Conservation (phyloP, 2,329 filamentous ascomycete species). For the Fusarium mundagurra region DNA sequence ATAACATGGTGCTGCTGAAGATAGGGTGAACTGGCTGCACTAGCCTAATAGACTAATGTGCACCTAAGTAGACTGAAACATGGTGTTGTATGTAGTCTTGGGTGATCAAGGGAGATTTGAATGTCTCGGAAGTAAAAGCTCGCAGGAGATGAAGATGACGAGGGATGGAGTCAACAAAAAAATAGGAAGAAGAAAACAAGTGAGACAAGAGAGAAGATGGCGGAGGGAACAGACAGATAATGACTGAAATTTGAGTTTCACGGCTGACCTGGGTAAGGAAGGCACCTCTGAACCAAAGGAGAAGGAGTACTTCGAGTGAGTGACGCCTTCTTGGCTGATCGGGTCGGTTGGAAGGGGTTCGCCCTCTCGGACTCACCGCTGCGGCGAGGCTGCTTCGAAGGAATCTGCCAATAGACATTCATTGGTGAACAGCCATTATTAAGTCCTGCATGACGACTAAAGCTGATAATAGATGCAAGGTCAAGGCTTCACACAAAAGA, state of each 20-base stretch:
- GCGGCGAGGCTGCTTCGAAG: neutral
- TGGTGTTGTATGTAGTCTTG: neutral
- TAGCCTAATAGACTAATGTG: conserved; percentile 2
- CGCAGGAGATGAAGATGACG: neutral
- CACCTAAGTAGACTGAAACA: neutral
- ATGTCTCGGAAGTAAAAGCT: conserved; percentile 1
- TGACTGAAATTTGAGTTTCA: neutral
- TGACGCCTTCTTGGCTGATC: neutral
- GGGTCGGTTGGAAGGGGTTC: neutral
- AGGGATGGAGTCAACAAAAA: neutral
- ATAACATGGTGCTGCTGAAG: neutral
- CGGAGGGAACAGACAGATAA: neutral
- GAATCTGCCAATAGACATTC: neutral
- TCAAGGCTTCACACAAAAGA: neutral
- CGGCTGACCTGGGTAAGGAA: neutral
- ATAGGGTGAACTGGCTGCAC: neutral
- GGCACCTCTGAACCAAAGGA: neutral
- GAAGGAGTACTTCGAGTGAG: neutral
- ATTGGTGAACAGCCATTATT: neutral
- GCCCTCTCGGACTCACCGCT: conserved; percentile 7
- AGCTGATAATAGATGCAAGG: neutral
- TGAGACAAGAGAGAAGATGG: conserved; percentile 11
- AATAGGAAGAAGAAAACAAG: neutral
- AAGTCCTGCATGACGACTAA: neutral
- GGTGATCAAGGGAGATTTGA: neutral